Percentiles rank a stretch among this genome's conserved stretches.
These are phyloP conservation scores for Ceratocystis eucalypticola DNA, from an alignment of 2,329 filamentous ascomycete species.

Conservation along the genomic window DNA sequence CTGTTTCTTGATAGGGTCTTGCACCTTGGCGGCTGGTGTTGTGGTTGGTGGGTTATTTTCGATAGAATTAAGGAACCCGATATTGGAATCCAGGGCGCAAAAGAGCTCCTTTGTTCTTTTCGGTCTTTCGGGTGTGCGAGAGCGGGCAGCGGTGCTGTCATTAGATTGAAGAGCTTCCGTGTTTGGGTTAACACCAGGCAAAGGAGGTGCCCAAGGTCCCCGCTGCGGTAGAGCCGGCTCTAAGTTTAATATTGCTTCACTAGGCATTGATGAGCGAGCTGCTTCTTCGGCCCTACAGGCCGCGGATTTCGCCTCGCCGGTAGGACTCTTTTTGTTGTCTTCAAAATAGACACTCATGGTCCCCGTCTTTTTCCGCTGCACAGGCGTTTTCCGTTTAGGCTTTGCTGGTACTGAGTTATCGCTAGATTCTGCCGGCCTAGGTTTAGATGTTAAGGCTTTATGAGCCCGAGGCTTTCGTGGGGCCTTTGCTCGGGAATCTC, in stretches of 20 bases:
- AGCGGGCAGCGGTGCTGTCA: neutral
- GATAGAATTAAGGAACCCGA: neutral
- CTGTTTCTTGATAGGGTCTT: constrained; percentile 4
- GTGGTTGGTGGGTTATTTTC: neutral
- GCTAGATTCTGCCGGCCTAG: neutral
- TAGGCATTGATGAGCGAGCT: neutral
- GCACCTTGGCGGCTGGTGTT: neutral
- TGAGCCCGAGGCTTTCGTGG: constrained; percentile 1
- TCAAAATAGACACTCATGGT: neutral
- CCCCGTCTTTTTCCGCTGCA: constrained; percentile 5
- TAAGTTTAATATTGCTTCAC: constrained; percentile 11
- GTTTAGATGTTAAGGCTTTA: neutral
- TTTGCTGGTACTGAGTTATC: neutral
- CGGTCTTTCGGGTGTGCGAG: neutral
- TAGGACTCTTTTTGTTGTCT: neutral
- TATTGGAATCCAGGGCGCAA: neutral
- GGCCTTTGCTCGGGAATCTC: constrained; percentile 5
- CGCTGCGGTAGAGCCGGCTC: constrained; percentile 13
- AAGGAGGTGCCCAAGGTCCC: constrained; percentile 13
- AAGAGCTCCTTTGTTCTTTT: neutral
- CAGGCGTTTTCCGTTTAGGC: constrained; percentile 7
- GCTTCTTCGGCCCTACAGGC: neutral
- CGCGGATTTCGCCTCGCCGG: neutral
- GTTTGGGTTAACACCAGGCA: neutral
- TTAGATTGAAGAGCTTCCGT: neutral